Evolutionary conservation across 2,329 filamentous ascomycete species (phyloP).

Genomic region (Colletotrichum tamarilloi): DNA sequence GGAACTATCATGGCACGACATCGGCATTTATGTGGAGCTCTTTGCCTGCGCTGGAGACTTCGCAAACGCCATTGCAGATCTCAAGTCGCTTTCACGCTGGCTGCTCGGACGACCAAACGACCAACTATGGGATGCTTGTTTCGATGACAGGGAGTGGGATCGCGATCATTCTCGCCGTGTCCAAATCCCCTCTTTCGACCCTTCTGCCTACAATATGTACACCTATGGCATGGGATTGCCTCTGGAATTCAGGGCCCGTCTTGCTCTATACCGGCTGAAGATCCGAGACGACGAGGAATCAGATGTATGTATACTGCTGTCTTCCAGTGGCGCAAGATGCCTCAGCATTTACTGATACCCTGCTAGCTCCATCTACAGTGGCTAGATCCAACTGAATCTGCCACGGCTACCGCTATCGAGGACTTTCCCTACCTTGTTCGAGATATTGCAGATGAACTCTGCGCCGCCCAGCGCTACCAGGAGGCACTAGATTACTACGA

Average conservation of each 20-base stretch:
- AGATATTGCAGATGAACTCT: constrained; percentile 67
- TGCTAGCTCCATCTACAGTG: constrained; percentile 74
- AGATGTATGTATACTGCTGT: constrained; percentile 63
- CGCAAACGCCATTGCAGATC: constrained; percentile 72
- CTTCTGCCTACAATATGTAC: constrained; percentile 61
- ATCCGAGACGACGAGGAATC: constrained; percentile 78
- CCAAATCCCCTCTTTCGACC: constrained; percentile 69
- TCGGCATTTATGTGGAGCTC: constrained; percentile 87
- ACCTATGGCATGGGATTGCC: constrained; percentile 81
- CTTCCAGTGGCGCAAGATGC: constrained; percentile 11
- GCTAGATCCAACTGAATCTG: constrained; percentile 66
- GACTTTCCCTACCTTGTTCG: constrained; percentile 85
- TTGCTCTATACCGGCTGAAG: constrained; percentile 85
- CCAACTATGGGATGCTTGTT: constrained; percentile 75
- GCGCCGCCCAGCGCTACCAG: constrained; percentile 46
- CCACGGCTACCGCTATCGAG: constrained; percentile 31
- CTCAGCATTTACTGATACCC: constrained; percentile 14
- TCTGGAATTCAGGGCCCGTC: constrained; percentile 82
- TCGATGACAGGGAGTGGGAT: constrained; percentile 94
- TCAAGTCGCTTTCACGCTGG: constrained; percentile 84
- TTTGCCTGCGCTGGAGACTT: constrained; percentile 74
- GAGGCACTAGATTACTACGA: constrained; percentile 68
- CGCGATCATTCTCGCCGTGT: constrained; percentile 74
- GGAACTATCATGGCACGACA: constrained; percentile 78
- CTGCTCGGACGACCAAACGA: constrained; percentile 81